Percentiles rank a stretch among this genome's conserved stretches.
Conservation (phyloP, 805 yeast species). For the Lachancea lanzarotensis region DNA sequence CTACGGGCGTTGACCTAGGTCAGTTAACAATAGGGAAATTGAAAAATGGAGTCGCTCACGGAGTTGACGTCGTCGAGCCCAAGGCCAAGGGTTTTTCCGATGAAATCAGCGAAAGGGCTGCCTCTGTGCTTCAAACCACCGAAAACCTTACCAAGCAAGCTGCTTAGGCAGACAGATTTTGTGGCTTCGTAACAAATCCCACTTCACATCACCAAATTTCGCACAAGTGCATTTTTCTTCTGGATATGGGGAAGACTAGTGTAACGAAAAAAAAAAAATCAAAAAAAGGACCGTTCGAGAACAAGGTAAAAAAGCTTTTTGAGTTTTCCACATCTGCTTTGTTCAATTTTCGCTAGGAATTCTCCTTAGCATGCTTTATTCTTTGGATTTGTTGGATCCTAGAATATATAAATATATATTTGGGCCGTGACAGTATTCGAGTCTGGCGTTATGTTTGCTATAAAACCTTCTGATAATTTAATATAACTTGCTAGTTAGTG, state of each 20-base stretch:
- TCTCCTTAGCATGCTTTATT: not conserved
- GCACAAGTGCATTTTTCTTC: too few species aligned
- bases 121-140: slow-evolving; percentile 4
- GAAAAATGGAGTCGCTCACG: slow-evolving; percentile 12
- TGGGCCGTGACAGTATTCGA: not conserved
- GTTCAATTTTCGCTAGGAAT: not conserved
- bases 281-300: not conserved
- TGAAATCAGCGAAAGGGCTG: slow-evolving; percentile 5
- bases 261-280: not conserved
- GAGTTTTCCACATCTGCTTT: not conserved
- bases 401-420: not conserved
- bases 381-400: not conserved
- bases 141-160: slow-evolving; percentile 1
- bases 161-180: not conserved
- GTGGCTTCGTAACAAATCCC: not conserved
- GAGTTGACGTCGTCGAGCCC: slow-evolving; percentile 9
- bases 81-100: slow-evolving; percentile 7
- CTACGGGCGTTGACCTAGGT: slow-evolving; percentile 30
- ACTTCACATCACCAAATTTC: too few species aligned
- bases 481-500: too few species aligned
- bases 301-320: not conserved
- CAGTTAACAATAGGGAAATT: slow-evolving; percentile 25
- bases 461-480: not conserved
- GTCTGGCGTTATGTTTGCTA: slow-evolving; percentile 8
- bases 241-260: too few species aligned